These are phyloP conservation scores for Colletotrichum gloeosporioides DNA, from an alignment of 2,329 filamentous ascomycete genomes.

Conservation along the genomic window DNA sequence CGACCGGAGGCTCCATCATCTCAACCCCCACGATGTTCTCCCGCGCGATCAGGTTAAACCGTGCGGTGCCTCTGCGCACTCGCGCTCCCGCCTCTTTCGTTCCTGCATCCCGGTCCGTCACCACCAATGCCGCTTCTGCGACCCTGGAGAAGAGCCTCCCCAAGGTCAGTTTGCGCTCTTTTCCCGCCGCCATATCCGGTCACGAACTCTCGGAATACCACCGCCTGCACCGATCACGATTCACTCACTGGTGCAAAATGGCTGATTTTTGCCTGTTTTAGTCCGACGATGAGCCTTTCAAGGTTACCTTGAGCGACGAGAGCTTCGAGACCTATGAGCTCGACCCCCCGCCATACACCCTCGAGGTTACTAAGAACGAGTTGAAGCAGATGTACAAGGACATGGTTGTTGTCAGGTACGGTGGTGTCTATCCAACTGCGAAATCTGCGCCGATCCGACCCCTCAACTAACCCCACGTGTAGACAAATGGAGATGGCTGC, in stretches of 20 bases:
- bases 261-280: constrained; percentile 40
- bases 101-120: constrained; percentile 76
- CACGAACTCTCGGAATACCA: not conserved
- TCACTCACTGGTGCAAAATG: not conserved
- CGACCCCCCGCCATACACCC: constrained; percentile 91
- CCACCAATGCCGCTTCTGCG: constrained; percentile 91
- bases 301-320: constrained; percentile 93
- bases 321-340: constrained; percentile 99
- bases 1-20: constrained; percentile 34
- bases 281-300: constrained; percentile 94
- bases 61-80: constrained; percentile 64
- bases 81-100: constrained; percentile 49
- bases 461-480: constrained; percentile 21
- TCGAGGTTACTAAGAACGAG: constrained; percentile 96
- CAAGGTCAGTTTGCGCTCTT: constrained; percentile 41
- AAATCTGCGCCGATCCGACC: not conserved
- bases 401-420: constrained; percentile 93
- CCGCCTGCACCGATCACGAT: not conserved
- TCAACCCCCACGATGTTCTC: constrained; percentile 66
- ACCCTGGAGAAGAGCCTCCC: constrained; percentile 80
- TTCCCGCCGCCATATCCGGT: not conserved
- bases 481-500: constrained; percentile 99
- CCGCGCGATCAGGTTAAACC: constrained; percentile 67
- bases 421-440: not conserved
- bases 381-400: constrained; percentile 99